phyloP scores from a whole-genome alignment of 345 rosid species.

The Ailanthus altissimus region DNA sequence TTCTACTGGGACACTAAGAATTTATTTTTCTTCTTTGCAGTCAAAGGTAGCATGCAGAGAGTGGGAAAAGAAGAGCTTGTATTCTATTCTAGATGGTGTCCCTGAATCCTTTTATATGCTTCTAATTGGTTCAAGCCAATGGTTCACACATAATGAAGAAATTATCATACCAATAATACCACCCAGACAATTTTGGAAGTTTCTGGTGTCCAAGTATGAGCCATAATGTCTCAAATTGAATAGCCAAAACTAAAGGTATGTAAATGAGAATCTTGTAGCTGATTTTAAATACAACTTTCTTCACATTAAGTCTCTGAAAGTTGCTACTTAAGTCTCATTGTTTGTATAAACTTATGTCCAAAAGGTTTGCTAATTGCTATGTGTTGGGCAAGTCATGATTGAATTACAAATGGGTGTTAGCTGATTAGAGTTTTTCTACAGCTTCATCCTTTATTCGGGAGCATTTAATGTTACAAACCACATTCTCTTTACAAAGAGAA shows the following conservation, averaged over 20 bases:
- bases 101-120: neutral
- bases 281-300: neutral
- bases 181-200: neutral
- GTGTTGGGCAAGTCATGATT: neutral
- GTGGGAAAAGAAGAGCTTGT: neutral
- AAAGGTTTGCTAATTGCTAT: neutral
- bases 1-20: neutral
- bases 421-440: neutral
- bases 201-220: neutral
- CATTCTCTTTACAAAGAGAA: neutral
- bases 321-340: neutral
- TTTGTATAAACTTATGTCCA: neutral
- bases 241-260: neutral
- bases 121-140: neutral
- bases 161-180: neutral
- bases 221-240: neutral
- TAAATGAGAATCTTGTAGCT: neutral
- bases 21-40: neutral
- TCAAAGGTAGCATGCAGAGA: neutral
- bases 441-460: neutral
- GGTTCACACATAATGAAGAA: neutral
- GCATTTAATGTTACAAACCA: neutral
- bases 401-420: neutral
- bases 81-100: neutral
- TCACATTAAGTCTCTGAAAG: neutral